Evolutionary conservation across 2,329 filamentous ascomycete species (phyloP), one percentile per base, ranked within the genome.

Genomic region (Elsinoe arachidis): DNA sequence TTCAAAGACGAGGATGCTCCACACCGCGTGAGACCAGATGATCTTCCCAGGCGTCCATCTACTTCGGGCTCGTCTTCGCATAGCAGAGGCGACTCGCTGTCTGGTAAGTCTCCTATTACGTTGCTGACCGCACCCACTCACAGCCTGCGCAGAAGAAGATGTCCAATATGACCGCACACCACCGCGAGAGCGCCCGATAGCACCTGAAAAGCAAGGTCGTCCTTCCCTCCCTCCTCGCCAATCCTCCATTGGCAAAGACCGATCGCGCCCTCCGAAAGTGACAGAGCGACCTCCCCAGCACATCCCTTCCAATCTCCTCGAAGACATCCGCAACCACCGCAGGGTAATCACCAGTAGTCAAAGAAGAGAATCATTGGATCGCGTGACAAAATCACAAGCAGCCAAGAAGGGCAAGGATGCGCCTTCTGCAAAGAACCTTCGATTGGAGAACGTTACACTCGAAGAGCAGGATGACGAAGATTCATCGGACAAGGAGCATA

Each of bases 401-500:
- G 30, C 10, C 21, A 37, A 46, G 19, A 23, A 30, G 19, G 44
- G 61, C 3, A 62, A 66, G 34, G 55, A 65, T 17, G 58, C 61
- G 6, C 60, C 61, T 14, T 56, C 58, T 4, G 15, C 47, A 11
- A 46, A 47, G 26, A 33, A 56, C 14, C n/a, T 53, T 9, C 49
- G 34, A 6, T 19, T 53, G 15, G 19, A 53, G 17, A 39, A 17
- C 34, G 39, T 59, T n/a, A 33, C 34, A 30, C 59, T 62, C 10
- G 44, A 59, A 56, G 58, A 53, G 57, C 53, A 61, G 63, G 71
- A 73, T 23, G 79, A 78, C 34, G 79, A 80, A 49, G 78, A 81
- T n/a, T 80, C 82, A 34, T 90, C 87, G 12, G 86, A 88, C 58
- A 84, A 88, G 68, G 88, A 93, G 69, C 88, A 92, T 70, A 90